Evolutionary conservation across 176 grass and related monocot species (phyloP), one percentile per base, ranked within the genome.

Genomic region (Stipa capillata): DNA sequence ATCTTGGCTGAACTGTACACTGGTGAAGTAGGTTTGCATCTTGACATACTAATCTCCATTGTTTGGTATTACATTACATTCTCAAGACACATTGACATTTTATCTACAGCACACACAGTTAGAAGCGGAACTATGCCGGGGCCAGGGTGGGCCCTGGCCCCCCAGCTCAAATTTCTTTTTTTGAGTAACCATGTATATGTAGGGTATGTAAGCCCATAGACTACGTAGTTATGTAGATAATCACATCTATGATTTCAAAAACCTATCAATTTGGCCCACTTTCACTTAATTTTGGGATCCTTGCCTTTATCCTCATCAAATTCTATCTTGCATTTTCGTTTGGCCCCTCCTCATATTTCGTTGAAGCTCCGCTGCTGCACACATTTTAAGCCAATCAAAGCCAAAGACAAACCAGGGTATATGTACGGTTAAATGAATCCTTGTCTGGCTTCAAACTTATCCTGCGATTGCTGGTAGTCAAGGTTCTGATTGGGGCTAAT

Each of bases 1-100:
- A 93, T 98, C 83, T 92, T 98, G 59, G 90, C 87, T 72, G 96
- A 99, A 54, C 75, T 99, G 16, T 94, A 87, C 76, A 93, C 88
- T 72, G 92, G 88, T 85, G 90, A 99, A 72, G 96, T 95, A 93
- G 70, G 85, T 88, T 76, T 71, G 37, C 40, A 27, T 57, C 8
- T 76, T 70, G 15, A 71, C 35, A 54, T 81, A 54, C 3, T 56
- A 43, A 51, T 79, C 4, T 59, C 51, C 72, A 34, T 60, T 84
- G 34, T 75, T 79, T 54, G 52, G 54, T 81, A n/a, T 69, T 29
- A 51, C 51, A 85, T 69, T 27, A 25, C 31, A 69, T 33, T 42
- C 27, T 60, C 25, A 14, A 52, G 54, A 35, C 12, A 57, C 16
- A 5, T 42, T 61, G 31, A 72, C 23, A 65, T 23, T 45, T 72